Conservation (phyloP, 2,329 filamentous ascomycete genomes). For the Xylaria hypoxylon region DNA sequence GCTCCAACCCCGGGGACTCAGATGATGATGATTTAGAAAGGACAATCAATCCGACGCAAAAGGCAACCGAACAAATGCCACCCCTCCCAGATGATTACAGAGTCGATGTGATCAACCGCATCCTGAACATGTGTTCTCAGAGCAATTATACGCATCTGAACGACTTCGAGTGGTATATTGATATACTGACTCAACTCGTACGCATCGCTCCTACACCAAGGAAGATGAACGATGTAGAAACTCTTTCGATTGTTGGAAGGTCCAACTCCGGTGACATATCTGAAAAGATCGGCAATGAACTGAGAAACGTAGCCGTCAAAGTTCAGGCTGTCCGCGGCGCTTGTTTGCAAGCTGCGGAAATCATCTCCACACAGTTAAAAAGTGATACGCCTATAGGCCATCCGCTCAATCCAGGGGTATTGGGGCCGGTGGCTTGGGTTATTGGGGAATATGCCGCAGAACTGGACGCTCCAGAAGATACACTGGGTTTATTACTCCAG, state of each 20-base stretch:
- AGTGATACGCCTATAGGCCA: slow-evolving; percentile 66
- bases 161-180: slow-evolving; percentile 98
- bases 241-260: slow-evolving; percentile 47
- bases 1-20: slow-evolving; percentile 57
- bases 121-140: slow-evolving; percentile 88
- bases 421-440: slow-evolving; percentile 85
- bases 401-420: slow-evolving; percentile 70
- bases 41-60: slow-evolving; percentile 51
- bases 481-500: slow-evolving; percentile 80
- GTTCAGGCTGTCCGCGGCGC: slow-evolving; percentile 84
- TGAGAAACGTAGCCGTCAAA: slow-evolving; percentile 91
- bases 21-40: slow-evolving; percentile 63
- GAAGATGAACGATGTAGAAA: slow-evolving; percentile 52
- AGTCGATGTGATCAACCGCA: slow-evolving; percentile 81
- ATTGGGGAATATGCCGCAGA: slow-evolving; percentile 87
- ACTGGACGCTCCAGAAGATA: slow-evolving; percentile 75
- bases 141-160: slow-evolving; percentile 86
- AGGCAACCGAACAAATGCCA: slow-evolving; percentile 58
- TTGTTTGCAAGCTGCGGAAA: slow-evolving; percentile 85
- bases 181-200: slow-evolving; percentile 86
- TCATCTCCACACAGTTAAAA: slow-evolving; percentile 72
- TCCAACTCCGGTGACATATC: slow-evolving; percentile 64
- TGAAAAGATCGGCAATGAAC: slow-evolving; percentile 81
- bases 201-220: slow-evolving; percentile 71
- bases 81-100: slow-evolving; percentile 88